Base-by-base conservation (phyloP, 2,329 filamentous ascomycete species). In the Clonostachys byssicola region DNA sequence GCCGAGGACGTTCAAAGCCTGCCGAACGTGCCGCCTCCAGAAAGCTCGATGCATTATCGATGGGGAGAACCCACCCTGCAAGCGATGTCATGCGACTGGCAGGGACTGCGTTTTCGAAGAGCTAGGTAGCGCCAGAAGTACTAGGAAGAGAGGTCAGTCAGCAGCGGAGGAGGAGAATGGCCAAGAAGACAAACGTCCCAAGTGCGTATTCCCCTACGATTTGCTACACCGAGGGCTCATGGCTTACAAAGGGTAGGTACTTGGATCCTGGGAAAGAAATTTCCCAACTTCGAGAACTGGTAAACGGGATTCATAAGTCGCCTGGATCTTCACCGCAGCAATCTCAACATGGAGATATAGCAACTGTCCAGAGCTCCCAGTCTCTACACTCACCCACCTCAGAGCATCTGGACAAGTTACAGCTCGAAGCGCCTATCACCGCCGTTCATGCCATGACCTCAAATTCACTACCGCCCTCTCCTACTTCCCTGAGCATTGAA, bases 41-140 rank as follows among this genome's bases (percentile, higher is more conserved):
- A 52, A 52, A 18, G 51, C 50, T 34, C 47, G 48, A 46, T 52
- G 50, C 42, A 52, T 49, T 20, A 45, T 52, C 44, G 41, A 46
- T 5, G 50, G 23, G 23, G 23, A 51, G 16, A 51, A 52, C 18
- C 36, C 49, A 20, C 50, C 46, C 46, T 52, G 50, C 44, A 43
- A 52, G 33, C 46, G 50, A 14, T 52, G 50, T 16, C 36, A 51
- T 23, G 45, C 48, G 38, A 51, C 49, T n/a, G 49, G 50, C 38
- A 46, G 50, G 41, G 50, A 52, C 33, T 52, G 50, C 40, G 49
- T 52, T 44, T 52, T 52, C 12, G 50, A 43, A 17, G 42, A 43
- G 42, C 16, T 43, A 13, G 42, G n/a, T 6, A 20, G 16, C 14
- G 42, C 12, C 13, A 34, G 42, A 33, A 43, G 20, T 14, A 16